phyloP scores from a whole-genome alignment of 305 asterid species.

The Solanum hybrid region DNA sequence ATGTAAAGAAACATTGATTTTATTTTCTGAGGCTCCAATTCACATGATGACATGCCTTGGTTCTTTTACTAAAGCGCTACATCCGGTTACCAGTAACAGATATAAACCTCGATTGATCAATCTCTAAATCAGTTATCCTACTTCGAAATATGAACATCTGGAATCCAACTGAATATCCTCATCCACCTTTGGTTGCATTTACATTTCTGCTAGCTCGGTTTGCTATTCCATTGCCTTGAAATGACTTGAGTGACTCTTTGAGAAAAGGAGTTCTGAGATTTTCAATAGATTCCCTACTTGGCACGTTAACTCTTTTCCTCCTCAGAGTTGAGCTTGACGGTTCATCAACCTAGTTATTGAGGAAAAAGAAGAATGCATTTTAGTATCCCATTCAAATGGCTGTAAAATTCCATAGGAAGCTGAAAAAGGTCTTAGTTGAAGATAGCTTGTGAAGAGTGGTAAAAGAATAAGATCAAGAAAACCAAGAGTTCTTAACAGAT shows the following conservation, averaged over 20 bases:
- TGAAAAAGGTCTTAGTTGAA: background rate
- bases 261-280: conserved; percentile 5
- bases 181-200: background rate
- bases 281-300: conserved; percentile 11
- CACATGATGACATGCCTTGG: background rate
- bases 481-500: background rate
- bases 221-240: conserved; percentile 1
- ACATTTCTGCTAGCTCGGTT: background rate
- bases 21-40: background rate
- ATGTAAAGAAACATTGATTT: background rate
- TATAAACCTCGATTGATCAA: background rate
- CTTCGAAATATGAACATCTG: background rate
- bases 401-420: background rate
- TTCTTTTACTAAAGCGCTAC: background rate
- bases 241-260: conserved; percentile 8
- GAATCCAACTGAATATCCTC: background rate
- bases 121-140: background rate
- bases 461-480: background rate
- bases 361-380: background rate
- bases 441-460: background rate
- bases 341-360: conserved; percentile 4
- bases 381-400: background rate
- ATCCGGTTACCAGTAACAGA: background rate
- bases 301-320: conserved; percentile 7
- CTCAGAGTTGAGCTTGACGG: background rate